A percentile compares a stretch with the other conserved stretches of the same genome.
Evolutionary conservation across 495 filamentous ascomycete species (phyloP).

Genomic region (Aspergillus kassunensis): DNA sequence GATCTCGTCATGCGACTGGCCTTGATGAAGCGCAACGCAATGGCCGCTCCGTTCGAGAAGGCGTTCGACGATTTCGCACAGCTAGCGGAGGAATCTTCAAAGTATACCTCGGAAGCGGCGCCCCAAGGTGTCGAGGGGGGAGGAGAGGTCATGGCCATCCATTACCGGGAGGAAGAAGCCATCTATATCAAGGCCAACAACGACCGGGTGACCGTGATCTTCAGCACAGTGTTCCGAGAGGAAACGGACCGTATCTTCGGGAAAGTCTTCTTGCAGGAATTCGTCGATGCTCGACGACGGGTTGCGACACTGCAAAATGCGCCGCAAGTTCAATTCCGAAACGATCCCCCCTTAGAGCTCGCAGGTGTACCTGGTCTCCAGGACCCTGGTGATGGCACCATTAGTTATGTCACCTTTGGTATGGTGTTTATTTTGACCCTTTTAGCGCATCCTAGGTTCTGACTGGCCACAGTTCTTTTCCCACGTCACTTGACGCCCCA

Average conservation of each 20-base stretch:
- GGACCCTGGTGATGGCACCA: conserved; percentile 66
- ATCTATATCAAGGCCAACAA: conserved; percentile 98
- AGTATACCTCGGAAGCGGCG: conserved; percentile 84
- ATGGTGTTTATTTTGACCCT: conserved; percentile 17
- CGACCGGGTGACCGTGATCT: conserved; percentile 97
- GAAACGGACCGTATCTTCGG: conserved; percentile 97
- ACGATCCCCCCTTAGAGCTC: conserved; percentile 89
- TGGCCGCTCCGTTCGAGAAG: conserved; percentile 96
- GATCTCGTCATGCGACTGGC: conserved; percentile 81
- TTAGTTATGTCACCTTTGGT: conserved; percentile 99
- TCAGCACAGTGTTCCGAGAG: conserved; percentile 96
- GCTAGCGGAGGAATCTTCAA: conserved; percentile 80
- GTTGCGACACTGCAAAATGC: conserved; percentile 85
- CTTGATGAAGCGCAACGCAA: conserved; percentile 91
- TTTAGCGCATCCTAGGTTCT: background rate
- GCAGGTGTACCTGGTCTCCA: conserved; percentile 78
- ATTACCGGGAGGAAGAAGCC: conserved; percentile 98
- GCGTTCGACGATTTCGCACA: conserved; percentile 90
- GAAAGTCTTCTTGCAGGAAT: conserved; percentile 93
- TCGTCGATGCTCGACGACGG: conserved; percentile 90
- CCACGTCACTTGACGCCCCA: conserved; percentile 88
- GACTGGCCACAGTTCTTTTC: conserved; percentile 69
- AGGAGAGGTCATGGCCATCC: conserved; percentile 90
- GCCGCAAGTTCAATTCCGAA: conserved; percentile 95
- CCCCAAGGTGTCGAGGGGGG: conserved; percentile 84